A percentile compares a stretch with the other conserved stretches of the same genome.
phyloP scores from a whole-genome alignment of 495 filamentous ascomycete species.

The Xeromyces bisporus region DNA sequence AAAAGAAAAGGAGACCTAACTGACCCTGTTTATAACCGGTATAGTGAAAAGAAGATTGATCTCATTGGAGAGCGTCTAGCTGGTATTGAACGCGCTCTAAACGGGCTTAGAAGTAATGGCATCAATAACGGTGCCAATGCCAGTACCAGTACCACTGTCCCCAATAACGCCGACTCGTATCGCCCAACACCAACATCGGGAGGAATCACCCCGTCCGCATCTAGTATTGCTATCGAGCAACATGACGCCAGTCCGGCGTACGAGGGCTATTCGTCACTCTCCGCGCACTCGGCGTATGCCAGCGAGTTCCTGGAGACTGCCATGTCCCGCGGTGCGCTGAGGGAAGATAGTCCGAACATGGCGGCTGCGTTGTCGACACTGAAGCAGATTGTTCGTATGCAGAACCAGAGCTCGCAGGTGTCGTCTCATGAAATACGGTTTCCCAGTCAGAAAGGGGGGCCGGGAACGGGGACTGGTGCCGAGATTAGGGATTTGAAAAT shows the following conservation, averaged over 20 bases:
- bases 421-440: conserved; percentile 26
- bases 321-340: conserved; percentile 34
- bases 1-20: too few species aligned
- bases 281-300: conserved; percentile 46
- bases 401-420: conserved; percentile 17
- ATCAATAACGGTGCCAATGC: too few species aligned
- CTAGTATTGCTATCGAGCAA: conserved; percentile 18
- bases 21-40: not conserved
- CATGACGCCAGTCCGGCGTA: conserved; percentile 31
- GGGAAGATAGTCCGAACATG: conserved; percentile 34
- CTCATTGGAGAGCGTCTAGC: conserved; percentile 44
- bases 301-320: conserved; percentile 43
- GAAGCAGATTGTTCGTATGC: conserved; percentile 38
- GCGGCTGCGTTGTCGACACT: conserved; percentile 38
- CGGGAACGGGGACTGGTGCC: conserved; percentile 9
- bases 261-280: conserved; percentile 43
- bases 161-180: conserved; percentile 1
- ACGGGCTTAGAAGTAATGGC: conserved; percentile 11
- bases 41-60: conserved; percentile 53
- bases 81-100: conserved; percentile 37
- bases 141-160: not conserved
- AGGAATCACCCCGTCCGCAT: conserved; percentile 1
- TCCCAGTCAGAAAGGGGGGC: conserved; percentile 22
- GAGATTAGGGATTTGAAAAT: conserved; percentile 33
- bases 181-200: conserved; percentile 9